Base-by-base conservation (phyloP, 208 protist genomes). In the Porcisia hertigi region DNA sequence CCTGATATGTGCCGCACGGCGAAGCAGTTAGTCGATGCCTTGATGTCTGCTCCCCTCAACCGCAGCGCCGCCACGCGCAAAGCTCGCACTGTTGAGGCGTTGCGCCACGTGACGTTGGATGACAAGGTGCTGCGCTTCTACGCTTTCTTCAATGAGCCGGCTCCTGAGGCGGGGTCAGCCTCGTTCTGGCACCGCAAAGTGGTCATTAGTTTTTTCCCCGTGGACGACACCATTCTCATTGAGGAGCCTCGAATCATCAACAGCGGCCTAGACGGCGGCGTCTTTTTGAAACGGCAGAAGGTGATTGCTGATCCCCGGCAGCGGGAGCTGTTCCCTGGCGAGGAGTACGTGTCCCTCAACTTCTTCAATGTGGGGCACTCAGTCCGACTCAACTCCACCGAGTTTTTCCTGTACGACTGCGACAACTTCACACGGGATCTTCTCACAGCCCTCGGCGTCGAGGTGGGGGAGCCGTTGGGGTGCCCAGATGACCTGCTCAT, bases 71-170 rank as follows among this genome's bases (percentile, higher is more conserved):
- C 72, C 43, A 72, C 75, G 36, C 57, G 74, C 49, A 64, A 57
- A 25, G 57, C 70, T 23, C 65, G 67, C 12, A 79, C 64, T 43
- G 75, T 77, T 52, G 80, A 73, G 47, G 73, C 53, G 52, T 55
- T 67, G 57, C 60, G 73, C 7, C 92, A 83, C 73, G 85, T 98
- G 9, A 95, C 88, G 14, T 87, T 98, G 53, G 96, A 98, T 53
- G 86, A 97, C 72, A 98, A 99, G 77, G 96, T 99, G 49, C 88
- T 99, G 23, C 88, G 96, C 52, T 99, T 99, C 84, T 97, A 96
- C 72, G 97, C 95, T 18, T 99, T 96, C 88, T 99, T 99, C 87
- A 88, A 89, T 41, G 98, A 99, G 84, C 88, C 86, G 8, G 92
- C 98, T 18, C 86, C 94, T 30, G 98, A 99, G 77, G 94, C 88